Base-by-base conservation (phyloP, 768 basidiomycete species). In the Floccularia luteovirens region DNA sequence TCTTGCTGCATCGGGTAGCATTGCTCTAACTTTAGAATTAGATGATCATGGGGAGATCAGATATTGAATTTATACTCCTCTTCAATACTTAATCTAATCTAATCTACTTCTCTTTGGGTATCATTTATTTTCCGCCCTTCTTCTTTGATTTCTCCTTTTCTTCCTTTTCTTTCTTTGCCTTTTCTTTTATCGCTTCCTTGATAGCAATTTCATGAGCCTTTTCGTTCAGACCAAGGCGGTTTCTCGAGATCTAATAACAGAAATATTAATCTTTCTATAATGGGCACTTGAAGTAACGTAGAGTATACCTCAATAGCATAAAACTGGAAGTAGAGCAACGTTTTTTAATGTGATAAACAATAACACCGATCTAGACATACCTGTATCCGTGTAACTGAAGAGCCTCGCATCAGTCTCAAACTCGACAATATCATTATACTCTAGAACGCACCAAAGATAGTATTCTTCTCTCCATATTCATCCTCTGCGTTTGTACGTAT, bases 181-280 rank as follows among this genome's bases (percentile, higher is more conserved):
- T 74, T 47, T 78, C 77, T 64, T 82, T 79, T 27, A 57, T 66
- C n/a, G 69, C 77, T 41, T 89, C 83, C 36, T 60, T 73, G 55
- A 86, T 84, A 14, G 89, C 91, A 31, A 81, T 54, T 56, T 90
- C 77, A 62, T 93, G 89, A 2, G 87, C 82, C 37, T 63, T 64
- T 57, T 93, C 90, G 59, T 99, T 99, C 35, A 98, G 71, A 1
- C 91, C 92, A 1, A 90, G 73, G 42, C 82, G 70, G 66, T 97
- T 98, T 43, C 96, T 79, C 7, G 90, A 77, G 59, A 99, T 93
- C 87, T 96, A 40, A 7, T n/a, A n/a, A n/a, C n/a, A n/a, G n/a
- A n/a, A n/a, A n/a, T n/a, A n/a, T n/a, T n/a, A n/a, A n/a, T n/a
- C n/a, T n/a, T n/a, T n/a, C n/a, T n/a, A 30, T 38, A 8, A 38